Percentiles rank a stretch among this genome's conserved stretches.
Evolutionary conservation across 768 basidiomycete genomes (phyloP).

Genomic region (Boletus pseudopeckii): DNA sequence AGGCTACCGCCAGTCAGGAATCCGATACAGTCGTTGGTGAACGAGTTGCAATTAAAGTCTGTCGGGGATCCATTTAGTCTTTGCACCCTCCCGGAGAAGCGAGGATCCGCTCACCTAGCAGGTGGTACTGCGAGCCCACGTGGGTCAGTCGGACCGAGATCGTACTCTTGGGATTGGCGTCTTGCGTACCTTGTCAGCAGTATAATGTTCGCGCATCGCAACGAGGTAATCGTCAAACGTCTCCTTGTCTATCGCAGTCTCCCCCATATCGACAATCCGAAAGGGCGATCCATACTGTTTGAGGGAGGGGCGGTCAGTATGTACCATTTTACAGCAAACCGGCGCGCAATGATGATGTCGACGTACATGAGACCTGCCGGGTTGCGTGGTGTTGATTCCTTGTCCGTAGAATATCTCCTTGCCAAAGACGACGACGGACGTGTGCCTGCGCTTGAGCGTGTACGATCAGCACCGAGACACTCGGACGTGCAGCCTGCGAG

Average conservation of each 20-base stretch:
- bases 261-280: constrained; percentile 70
- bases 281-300: constrained; percentile 71
- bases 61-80: not conserved
- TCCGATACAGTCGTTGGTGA: constrained; percentile 83
- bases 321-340: not conserved
- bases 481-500: not conserved
- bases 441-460: constrained; percentile 61
- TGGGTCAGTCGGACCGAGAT: not conserved
- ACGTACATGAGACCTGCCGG: constrained; percentile 82
- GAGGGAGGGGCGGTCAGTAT: not conserved
- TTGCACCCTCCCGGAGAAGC: not conserved
- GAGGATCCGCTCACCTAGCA: constrained; percentile 53
- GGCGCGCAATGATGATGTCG: not conserved
- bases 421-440: constrained; percentile 83
- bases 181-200: constrained; percentile 75
- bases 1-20: constrained; percentile 84
- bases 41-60: constrained; percentile 96
- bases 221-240: constrained; percentile 83
- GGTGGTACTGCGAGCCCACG: constrained; percentile 65
- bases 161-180: no score
- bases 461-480: constrained; percentile 6
- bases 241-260: constrained; percentile 75
- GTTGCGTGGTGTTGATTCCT: constrained; percentile 68
- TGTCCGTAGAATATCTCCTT: constrained; percentile 90
- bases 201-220: constrained; percentile 76